Evolutionary conservation across 495 filamentous ascomycete species (phyloP), one percentile per base, ranked within the genome.

Genomic region (Parathielavia hyrcaniae): DNA sequence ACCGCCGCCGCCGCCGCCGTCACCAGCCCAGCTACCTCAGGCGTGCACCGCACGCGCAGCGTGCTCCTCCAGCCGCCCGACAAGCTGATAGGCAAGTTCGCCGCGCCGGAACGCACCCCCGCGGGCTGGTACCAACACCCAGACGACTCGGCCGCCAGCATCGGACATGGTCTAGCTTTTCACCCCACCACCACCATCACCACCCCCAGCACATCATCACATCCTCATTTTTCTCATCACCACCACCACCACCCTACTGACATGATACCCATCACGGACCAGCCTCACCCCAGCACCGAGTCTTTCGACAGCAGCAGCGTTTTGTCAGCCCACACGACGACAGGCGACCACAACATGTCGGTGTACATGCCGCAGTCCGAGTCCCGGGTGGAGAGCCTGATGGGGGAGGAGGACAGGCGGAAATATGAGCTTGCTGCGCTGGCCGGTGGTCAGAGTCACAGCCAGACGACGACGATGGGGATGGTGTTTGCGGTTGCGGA

Each of bases 311-410:
- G 86, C 53, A 91, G 96, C 43, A 91, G 86, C 41, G 73, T 81
- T 30, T 67, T 82, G 50, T 89, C 86, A 6, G 12, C 38, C 45
- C 4, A 16, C 32, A 43, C 8, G 0, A 43, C 8, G 0, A 76
- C 71, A 0, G 78, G 77, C 16, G 86, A 81, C 5, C 81, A 75
- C 4, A 77, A 71, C 45, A 83, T 83, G 59, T 87, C 85, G 0
- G 76, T 93, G 20, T 86, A 84, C 62, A 69, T 88, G 64, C 90
- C 91, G 3, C 79, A 82, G 20, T n/a, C n/a, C n/a, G n/a, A n/a
- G n/a, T n/a, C n/a, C n/a, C 81, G 85, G 39, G 87, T 96, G 10
- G 92, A 96, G 60, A 90, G 82, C 67, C 80, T 95, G 61, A 87
- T 93, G 83, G 86, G 82, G 40, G 86, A 87, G 22, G 86, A 91